phyloP scores from a whole-genome alignment of 208 protist genomes.

The Trypanosoma rangeli region DNA sequence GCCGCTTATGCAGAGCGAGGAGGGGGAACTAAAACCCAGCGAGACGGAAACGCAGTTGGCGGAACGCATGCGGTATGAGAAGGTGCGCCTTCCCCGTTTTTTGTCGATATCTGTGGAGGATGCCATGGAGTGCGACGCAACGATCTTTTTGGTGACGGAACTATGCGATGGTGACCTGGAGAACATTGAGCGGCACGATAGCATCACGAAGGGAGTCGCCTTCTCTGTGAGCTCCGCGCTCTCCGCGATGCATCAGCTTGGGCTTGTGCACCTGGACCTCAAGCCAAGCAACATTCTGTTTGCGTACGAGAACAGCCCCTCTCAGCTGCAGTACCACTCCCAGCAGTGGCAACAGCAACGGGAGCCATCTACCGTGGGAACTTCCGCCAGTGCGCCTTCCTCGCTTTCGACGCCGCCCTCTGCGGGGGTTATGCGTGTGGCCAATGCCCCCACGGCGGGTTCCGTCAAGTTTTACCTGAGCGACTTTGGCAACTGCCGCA shows the following conservation, averaged over 20 bases:
- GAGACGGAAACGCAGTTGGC: conserved; percentile 30
- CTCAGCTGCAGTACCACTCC: conserved; percentile 23
- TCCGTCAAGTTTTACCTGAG: conserved; percentile 84
- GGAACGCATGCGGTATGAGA: conserved; percentile 33
- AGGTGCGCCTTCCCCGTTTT: conserved; percentile 66
- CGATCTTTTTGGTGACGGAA: conserved; percentile 78
- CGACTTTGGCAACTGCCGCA: conserved; percentile 86
- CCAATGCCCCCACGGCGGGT: not conserved
- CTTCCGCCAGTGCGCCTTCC: not conserved
- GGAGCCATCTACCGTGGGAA: conserved; percentile 1
- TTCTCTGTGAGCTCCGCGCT: conserved; percentile 83
- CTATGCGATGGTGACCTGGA: conserved; percentile 88
- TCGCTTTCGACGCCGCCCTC: conserved; percentile 2
- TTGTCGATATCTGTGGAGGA: conserved; percentile 78
- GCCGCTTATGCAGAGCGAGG: not conserved
- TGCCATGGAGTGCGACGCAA: conserved; percentile 60
- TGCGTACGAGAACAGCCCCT: conserved; percentile 63
- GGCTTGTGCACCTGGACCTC: conserved; percentile 80
- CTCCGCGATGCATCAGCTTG: conserved; percentile 75
- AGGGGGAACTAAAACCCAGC: conserved; percentile 15
- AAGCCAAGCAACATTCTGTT: conserved; percentile 90
- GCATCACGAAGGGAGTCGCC: conserved; percentile 59
- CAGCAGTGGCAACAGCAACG: conserved; percentile 11
- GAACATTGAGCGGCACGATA: conserved; percentile 50
- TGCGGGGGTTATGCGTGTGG: not conserved